Percentiles rank a stretch among this genome's conserved stretches.
Conservation (phyloP, 768 basidiomycete genomes). For the Brasilioporus rufonigricans region DNA sequence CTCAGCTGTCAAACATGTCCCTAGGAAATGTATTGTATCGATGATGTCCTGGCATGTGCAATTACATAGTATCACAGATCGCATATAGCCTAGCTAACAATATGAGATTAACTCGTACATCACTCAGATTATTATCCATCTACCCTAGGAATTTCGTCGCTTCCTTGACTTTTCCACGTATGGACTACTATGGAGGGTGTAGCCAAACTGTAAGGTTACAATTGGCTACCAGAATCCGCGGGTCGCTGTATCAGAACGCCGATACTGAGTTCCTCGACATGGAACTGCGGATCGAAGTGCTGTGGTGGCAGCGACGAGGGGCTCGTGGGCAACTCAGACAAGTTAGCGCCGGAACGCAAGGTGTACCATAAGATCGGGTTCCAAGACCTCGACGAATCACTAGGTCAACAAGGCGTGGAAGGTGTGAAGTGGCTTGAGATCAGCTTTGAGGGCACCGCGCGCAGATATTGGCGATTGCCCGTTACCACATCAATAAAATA, state of each 20-base stretch:
- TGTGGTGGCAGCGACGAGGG: constrained; percentile 14
- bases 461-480: not conserved
- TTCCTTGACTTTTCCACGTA: constrained; percentile 35
- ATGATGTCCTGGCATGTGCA: constrained; percentile 54
- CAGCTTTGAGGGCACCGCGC: constrained; percentile 2
- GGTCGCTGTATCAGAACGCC: not conserved
- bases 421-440: constrained; percentile 19
- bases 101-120: constrained; percentile 33
- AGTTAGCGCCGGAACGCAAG: constrained; percentile 11
- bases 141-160: constrained; percentile 46
- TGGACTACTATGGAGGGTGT: constrained; percentile 28
- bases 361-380: constrained; percentile 19
- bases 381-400: constrained; percentile 11
- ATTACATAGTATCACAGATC: not conserved
- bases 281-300: constrained; percentile 3
- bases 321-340: constrained; percentile 31
- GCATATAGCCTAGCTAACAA: not conserved
- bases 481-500: too few species aligned
- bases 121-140: constrained; percentile 56
- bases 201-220: constrained; percentile 2
- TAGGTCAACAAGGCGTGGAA: not conserved
- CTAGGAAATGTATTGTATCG: constrained; percentile 59
- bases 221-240: not conserved
- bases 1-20: constrained; percentile 42
- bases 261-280: not conserved